Conservation (phyloP, 2,329 filamentous ascomycete genomes). For the Paraphoma sp. region DNA sequence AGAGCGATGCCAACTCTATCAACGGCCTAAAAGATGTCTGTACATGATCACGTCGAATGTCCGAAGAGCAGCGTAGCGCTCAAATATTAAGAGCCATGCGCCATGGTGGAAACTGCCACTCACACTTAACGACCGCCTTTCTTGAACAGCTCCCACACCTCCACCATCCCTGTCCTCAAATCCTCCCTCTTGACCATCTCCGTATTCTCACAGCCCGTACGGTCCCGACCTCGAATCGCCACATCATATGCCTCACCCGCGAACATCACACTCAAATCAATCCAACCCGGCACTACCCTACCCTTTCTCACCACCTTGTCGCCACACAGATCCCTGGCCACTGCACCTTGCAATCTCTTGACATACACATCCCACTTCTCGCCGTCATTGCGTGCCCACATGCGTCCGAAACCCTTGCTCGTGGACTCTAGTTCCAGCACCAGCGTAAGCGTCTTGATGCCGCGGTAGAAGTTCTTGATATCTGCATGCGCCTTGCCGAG, state of each 20-base stretch:
- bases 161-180: slow-evolving; percentile 11
- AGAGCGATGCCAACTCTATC: no score
- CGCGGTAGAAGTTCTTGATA: slow-evolving; percentile 31
- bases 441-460: slow-evolving; percentile 21
- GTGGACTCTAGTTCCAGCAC: slow-evolving; percentile 29
- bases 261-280: slow-evolving; percentile 32
- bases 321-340: slow-evolving; percentile 19
- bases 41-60: no score
- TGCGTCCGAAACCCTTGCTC: slow-evolving; percentile 19
- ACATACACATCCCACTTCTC: slow-evolving; percentile 30
- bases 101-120: background rate
- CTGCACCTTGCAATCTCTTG: slow-evolving; percentile 16
- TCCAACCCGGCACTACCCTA: slow-evolving; percentile 28
- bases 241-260: slow-evolving; percentile 24
- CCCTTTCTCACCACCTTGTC: background rate
- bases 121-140: slow-evolving; percentile 6
- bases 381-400: slow-evolving; percentile 10
- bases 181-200: slow-evolving; percentile 12
- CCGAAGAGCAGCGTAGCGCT: no score
- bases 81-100: no score
- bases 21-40: no score
- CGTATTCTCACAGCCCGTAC: background rate
- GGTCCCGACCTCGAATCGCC: background rate
- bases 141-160: slow-evolving; percentile 25
- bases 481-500: slow-evolving; percentile 21